Conservation (phyloP, 352 stramenopile genomes). For the Pythium biforme region DNA sequence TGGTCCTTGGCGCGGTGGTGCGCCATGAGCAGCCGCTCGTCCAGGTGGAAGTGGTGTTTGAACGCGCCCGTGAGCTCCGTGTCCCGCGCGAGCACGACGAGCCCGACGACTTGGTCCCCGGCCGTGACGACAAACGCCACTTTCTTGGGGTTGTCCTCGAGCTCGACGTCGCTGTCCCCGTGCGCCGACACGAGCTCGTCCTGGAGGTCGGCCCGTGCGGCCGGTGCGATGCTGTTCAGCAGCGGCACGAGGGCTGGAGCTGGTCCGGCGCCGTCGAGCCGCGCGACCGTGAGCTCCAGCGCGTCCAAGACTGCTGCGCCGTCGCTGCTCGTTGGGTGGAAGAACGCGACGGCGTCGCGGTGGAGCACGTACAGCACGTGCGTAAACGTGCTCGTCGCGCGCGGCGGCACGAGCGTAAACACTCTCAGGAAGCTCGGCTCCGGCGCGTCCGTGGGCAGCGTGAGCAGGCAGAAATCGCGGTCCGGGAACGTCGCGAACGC, state of each 20-base stretch:
- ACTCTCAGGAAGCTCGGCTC: slow-evolving; percentile 30
- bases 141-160: slow-evolving; percentile 51
- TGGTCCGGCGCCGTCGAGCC: background rate
- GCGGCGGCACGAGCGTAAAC: slow-evolving; percentile 33
- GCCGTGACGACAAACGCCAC: slow-evolving; percentile 39
- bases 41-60: slow-evolving; percentile 40
- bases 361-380: slow-evolving; percentile 39
- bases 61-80: slow-evolving; percentile 31
- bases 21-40: slow-evolving; percentile 46
- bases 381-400: slow-evolving; percentile 30
- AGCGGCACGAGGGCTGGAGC: background rate
- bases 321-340: slow-evolving; percentile 24
- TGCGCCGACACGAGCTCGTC: slow-evolving; percentile 22
- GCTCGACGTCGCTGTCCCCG: slow-evolving; percentile 37
- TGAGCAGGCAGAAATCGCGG: slow-evolving; percentile 36
- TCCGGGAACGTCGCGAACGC: slow-evolving; percentile 36
- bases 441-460: slow-evolving; percentile 25
- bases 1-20: slow-evolving; percentile 58
- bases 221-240: slow-evolving; percentile 5
- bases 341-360: slow-evolving; percentile 36
- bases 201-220: slow-evolving; percentile 13
- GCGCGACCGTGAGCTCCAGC: slow-evolving; percentile 22
- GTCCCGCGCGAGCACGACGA: slow-evolving; percentile 28
- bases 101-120: slow-evolving; percentile 22
- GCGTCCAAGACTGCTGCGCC: slow-evolving; percentile 17